Evolutionary conservation across 345 rosid species (phyloP).

Genomic region (Arabis alpina): DNA sequence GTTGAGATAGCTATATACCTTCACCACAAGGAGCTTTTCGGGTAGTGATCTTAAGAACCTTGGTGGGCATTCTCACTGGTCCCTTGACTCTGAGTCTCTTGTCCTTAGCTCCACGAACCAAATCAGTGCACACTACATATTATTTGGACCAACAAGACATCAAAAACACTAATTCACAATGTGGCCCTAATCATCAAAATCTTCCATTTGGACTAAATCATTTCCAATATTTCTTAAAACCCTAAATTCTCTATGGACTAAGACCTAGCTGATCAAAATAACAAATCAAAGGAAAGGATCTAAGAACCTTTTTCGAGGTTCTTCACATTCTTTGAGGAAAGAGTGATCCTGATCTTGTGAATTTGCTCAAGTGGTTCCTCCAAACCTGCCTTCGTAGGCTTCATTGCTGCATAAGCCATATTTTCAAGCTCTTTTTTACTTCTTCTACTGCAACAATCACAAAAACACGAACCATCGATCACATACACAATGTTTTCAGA

Average conservation of each 20-base stretch:
- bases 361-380: conserved; percentile 72
- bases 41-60: conserved; percentile 53
- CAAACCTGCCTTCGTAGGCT: conserved; percentile 61
- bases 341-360: conserved; percentile 83
- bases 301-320: conserved; percentile 75
- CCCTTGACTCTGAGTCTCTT: conserved; percentile 53
- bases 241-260: neutral
- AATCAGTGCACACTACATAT: conserved; percentile 48
- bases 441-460: conserved; percentile 8
- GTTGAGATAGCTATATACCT: conserved; percentile 37
- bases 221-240: neutral
- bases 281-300: neutral
- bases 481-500: neutral
- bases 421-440: conserved; percentile 11
- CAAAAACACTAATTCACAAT: neutral
- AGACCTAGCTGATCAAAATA: conserved; percentile 1
- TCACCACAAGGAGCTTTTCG: conserved; percentile 60
- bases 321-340: conserved; percentile 79
- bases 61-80: conserved; percentile 56
- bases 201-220: neutral
- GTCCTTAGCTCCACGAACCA: conserved; percentile 55
- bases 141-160: neutral
- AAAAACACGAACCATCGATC: neutral
- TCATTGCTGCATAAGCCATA: conserved; percentile 59
- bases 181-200: neutral